Conservation (phyloP, 257 asterid genomes). For the Nicotiana sylvestris region DNA sequence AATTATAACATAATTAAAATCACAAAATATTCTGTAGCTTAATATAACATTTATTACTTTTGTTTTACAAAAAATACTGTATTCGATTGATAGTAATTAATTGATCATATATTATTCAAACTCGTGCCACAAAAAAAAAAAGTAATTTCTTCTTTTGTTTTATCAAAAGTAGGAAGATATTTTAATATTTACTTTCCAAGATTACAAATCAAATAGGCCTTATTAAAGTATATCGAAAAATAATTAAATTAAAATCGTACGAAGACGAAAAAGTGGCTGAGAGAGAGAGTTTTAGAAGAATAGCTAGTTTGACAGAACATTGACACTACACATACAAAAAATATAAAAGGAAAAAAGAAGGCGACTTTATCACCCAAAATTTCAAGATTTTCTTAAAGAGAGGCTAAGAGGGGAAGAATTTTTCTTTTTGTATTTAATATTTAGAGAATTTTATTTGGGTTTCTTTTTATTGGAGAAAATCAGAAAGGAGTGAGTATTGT, state of each 20-base stretch:
- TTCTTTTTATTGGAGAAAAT: neutral
- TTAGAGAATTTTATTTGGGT: neutral
- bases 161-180: neutral
- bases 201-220: neutral
- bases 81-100: no score
- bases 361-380: neutral
- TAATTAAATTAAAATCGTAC: neutral
- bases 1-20: no score
- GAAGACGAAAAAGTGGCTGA: conserved; percentile 2
- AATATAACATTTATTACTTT: no score
- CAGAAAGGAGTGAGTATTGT: neutral
- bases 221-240: neutral
- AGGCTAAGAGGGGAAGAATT: neutral
- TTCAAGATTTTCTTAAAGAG: neutral
- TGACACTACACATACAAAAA: neutral
- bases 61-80: no score
- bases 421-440: neutral
- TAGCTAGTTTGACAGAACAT: neutral
- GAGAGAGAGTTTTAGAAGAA: neutral
- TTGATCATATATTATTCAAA: no score
- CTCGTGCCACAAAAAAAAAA: no score
- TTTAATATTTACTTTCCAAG: neutral
- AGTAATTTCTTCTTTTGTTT: neutral
- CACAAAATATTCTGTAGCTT: no score
- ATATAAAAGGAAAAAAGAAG: neutral